phyloP scores from a whole-genome alignment of 176 grass and related monocot genomes.

The Avena atlantica region DNA sequence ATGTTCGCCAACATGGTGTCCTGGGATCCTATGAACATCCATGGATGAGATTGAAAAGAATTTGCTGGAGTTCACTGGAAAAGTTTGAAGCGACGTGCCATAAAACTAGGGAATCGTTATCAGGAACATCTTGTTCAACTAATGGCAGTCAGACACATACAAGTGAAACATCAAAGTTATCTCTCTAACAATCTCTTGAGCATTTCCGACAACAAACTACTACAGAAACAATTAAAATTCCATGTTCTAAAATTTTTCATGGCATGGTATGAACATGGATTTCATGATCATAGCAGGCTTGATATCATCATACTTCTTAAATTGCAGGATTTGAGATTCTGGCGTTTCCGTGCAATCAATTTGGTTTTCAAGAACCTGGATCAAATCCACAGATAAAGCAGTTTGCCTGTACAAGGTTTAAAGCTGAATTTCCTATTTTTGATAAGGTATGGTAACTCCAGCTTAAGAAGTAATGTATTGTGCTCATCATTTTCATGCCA shows the following conservation, averaged over 20 bases:
- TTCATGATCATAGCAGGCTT: background rate
- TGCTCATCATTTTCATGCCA: background rate
- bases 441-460: slow-evolving; percentile 75
- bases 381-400: slow-evolving; percentile 95
- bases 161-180: background rate
- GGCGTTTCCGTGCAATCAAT: slow-evolving; percentile 99
- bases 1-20: background rate
- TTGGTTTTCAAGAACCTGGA: slow-evolving; percentile 97
- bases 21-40: background rate
- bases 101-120: background rate
- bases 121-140: background rate
- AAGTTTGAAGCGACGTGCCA: background rate
- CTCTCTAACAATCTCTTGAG: background rate
- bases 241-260: background rate
- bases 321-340: slow-evolving; percentile 92
- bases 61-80: background rate
- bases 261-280: background rate
- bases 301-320: slow-evolving; percentile 20
- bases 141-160: background rate
- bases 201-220: background rate
- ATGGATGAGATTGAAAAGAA: background rate
- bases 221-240: background rate
- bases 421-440: slow-evolving; percentile 99
- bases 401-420: slow-evolving; percentile 98
- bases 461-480: background rate